These are phyloP conservation scores for Pseudoperonospora humuli DNA, from an alignment of 352 stramenopile species.

Conservation along the genomic window DNA sequence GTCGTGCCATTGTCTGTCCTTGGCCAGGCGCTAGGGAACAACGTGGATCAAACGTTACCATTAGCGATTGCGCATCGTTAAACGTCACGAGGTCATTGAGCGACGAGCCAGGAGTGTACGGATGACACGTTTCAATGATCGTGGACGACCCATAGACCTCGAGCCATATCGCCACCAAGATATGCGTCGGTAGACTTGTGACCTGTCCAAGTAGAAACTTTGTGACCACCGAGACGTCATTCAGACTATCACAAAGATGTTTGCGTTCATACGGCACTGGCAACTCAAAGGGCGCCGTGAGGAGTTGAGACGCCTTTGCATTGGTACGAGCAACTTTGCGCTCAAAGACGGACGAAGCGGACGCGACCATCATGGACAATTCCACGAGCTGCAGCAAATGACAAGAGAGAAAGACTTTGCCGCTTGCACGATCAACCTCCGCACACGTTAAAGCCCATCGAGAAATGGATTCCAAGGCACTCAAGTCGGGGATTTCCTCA, in stretches of 20 bases:
- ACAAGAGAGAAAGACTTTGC: conserved; percentile 64
- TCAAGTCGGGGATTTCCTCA: conserved; percentile 50
- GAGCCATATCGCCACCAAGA: conserved; percentile 66
- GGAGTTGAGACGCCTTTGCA: neutral
- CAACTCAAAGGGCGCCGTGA: conserved; percentile 22
- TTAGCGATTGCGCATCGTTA: conserved; percentile 40
- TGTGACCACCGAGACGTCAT: conserved; percentile 42
- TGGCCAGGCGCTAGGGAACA: conserved; percentile 34
- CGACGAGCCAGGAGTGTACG: conserved; percentile 29
- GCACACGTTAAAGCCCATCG: conserved; percentile 48
- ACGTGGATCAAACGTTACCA: conserved; percentile 60
- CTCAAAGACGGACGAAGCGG: conserved; percentile 31
- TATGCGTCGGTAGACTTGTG: conserved; percentile 35
- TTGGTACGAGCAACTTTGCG: conserved; percentile 11
- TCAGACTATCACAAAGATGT: conserved; percentile 33
- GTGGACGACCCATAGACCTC: conserved; percentile 59
- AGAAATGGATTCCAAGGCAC: conserved; percentile 54
- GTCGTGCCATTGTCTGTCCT: conserved; percentile 9
- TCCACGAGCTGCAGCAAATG: conserved; percentile 77
- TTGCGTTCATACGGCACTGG: conserved; percentile 41
- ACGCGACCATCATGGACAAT: conserved; percentile 51
- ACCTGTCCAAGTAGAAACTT: conserved; percentile 56
- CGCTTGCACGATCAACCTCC: conserved; percentile 44
- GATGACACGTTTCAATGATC: conserved; percentile 60
- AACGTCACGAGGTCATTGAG: conserved; percentile 41